These are phyloP conservation scores for Glutinoglossum americanum DNA, from an alignment of 495 filamentous ascomycete genomes.

Conservation along the genomic window DNA sequence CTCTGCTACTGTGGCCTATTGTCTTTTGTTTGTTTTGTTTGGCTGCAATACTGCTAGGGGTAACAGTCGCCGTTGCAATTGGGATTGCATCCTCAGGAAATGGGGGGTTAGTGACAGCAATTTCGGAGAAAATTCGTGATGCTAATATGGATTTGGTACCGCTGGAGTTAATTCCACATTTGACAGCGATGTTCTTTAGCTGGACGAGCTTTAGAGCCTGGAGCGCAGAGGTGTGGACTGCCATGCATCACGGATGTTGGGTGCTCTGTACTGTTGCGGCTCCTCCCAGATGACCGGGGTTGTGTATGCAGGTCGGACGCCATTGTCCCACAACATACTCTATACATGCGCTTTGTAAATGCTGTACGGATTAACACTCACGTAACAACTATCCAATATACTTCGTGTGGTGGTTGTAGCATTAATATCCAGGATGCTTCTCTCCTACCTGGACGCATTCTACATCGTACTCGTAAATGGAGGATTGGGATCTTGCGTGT, in stretches of 20 bases:
- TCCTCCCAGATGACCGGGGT: too few relatives aligned
- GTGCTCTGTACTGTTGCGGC: neutral
- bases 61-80: neutral
- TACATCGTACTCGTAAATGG: too few relatives aligned
- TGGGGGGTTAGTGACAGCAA: constrained; percentile 2
- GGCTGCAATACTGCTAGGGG: constrained; percentile 5
- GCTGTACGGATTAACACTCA: too few relatives aligned
- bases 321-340: too few relatives aligned
- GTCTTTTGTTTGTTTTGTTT: neutral
- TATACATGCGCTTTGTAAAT: too few relatives aligned
- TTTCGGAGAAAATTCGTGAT: constrained; percentile 7
- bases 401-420: too few relatives aligned
- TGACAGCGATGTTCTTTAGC: constrained; percentile 28
- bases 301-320: too few relatives aligned
- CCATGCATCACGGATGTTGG: constrained; percentile 9
- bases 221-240: constrained; percentile 16
- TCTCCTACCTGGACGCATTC: too few relatives aligned
- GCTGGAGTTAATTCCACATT: constrained; percentile 26
- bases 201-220: constrained; percentile 21
- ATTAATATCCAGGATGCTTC: too few relatives aligned
- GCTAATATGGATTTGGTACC: constrained; percentile 27
- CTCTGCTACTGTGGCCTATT: neutral
- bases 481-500: too few relatives aligned
- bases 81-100: neutral
- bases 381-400: too few relatives aligned